Conservation (phyloP, 1,139 yeast species). For the Suhomyces taliae region DNA sequence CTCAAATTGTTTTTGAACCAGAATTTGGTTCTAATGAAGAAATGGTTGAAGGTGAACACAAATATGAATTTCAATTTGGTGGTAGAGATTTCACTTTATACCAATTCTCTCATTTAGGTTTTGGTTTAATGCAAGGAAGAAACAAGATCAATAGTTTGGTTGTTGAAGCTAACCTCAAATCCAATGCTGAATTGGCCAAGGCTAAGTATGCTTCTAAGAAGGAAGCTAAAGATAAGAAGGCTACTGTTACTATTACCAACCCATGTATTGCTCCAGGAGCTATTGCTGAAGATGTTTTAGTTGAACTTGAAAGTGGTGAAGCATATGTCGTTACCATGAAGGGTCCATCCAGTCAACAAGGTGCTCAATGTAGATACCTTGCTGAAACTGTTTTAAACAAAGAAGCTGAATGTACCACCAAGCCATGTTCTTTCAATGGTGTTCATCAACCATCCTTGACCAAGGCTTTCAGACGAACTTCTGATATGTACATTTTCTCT, state of each 20-base stretch:
- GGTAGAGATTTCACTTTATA: constrained; percentile 78
- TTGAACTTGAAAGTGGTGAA: constrained; percentile 49
- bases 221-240: constrained; percentile 41
- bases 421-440: constrained; percentile 96
- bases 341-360: constrained; percentile 55
- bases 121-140: constrained; percentile 93
- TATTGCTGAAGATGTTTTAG: constrained; percentile 53
- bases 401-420: constrained; percentile 67
- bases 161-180: constrained; percentile 49
- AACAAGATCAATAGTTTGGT: constrained; percentile 70
- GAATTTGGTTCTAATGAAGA: constrained; percentile 54
- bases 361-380: constrained; percentile 79
- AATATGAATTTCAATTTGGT: constrained; percentile 78
- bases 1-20: constrained; percentile 98
- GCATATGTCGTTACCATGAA: constrained; percentile 66
- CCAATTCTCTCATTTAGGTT: constrained; percentile 94
- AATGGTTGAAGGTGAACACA: constrained; percentile 87
- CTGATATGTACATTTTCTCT: constrained; percentile 86
- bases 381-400: constrained; percentile 84
- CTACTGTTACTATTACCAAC: constrained; percentile 50
- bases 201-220: constrained; percentile 36
- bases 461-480: constrained; percentile 64
- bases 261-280: constrained; percentile 89
- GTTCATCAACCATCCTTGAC: constrained; percentile 91
- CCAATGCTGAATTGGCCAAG: constrained; percentile 22